Evolutionary conservation across 306 rosid species (phyloP), one percentile per base, ranked within the genome.

Genomic region (Vachellia pachyceras): DNA sequence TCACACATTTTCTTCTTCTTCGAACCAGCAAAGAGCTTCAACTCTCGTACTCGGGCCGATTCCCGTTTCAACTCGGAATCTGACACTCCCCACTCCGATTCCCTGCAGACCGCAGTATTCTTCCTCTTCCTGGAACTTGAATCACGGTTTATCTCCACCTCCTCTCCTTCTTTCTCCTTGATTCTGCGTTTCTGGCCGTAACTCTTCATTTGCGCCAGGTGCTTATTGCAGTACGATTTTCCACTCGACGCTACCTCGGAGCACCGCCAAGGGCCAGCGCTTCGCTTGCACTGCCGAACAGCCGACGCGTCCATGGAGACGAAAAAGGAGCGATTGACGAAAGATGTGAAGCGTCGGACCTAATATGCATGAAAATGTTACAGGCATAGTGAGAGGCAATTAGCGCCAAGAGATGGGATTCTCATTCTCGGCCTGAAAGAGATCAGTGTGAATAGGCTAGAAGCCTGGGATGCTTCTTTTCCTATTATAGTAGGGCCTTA

Each of bases 241-340:
- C 86, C 92, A 49, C 20, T 40, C 77, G 39, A 57, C 25, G 65
- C 74, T 42, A 10, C 42, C 33, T 10, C 47, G 14, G 14, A 44
- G 47, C 47, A 44, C 47, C 47, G 47, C 47, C 47, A 44, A 3
- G 13, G 10, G 10, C 73, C 91, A 68, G 76, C 72, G 72, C 5
- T 52, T 10, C 87, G 84, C 65, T 64, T 89, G 86, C 90, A 83
- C 67, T 85, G 88, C 35, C 37, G 45, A 66, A 68, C 84, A 40
- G 80, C 35, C 15, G 76, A 35, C 12, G 72, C 10, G 17, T 76
- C 79, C 84, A 84, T 84, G 57, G 61, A 42, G 46, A 44, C 47
- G 8, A 33, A 29, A 23, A 54, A 17, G 25, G 17, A 14, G 29
- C 20, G 5, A 15, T 64, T n/a, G 25, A 22, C 49, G 17, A 23